Evolutionary conservation across 306 rosid species (phyloP).

Genomic region (Hippophae gyantsensis): DNA sequence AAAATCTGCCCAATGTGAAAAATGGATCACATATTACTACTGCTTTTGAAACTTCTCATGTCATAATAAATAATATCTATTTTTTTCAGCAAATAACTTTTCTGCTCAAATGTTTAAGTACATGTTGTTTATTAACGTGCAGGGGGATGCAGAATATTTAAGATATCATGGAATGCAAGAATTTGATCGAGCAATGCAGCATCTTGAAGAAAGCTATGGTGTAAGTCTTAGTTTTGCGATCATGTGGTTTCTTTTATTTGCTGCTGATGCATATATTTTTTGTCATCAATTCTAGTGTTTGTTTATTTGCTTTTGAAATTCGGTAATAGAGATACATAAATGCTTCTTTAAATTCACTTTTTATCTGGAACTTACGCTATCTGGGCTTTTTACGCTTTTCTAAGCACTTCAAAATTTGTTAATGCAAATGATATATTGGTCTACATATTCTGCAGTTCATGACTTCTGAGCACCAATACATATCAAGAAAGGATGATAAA

Average conservation of each 20-base stretch:
- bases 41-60: not conserved
- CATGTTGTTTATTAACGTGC: conserved; percentile 23
- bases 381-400: not conserved
- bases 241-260: not conserved
- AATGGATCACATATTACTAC: not conserved
- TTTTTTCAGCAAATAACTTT: not conserved
- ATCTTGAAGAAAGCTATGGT: conserved; percentile 70
- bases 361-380: conserved; percentile 1
- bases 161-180: conserved; percentile 89
- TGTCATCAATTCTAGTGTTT: not conserved
- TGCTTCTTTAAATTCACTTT: too few relatives aligned
- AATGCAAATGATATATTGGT: conserved; percentile 16
- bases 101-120: not conserved
- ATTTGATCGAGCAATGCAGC: conserved; percentile 96
- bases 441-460: conserved; percentile 66
- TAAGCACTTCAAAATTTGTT: not conserved
- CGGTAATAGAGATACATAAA: too few relatives aligned
- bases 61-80: not conserved
- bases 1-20: too few relatives aligned
- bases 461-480: conserved; percentile 79
- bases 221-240: conserved; percentile 43
- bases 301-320: not conserved
- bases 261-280: not conserved
- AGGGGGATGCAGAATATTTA: conserved; percentile 81
- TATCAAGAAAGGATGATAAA: conserved; percentile 70